Evolutionary conservation across 768 basidiomycete species (phyloP).

Genomic region (Boletus reticuloceps): DNA sequence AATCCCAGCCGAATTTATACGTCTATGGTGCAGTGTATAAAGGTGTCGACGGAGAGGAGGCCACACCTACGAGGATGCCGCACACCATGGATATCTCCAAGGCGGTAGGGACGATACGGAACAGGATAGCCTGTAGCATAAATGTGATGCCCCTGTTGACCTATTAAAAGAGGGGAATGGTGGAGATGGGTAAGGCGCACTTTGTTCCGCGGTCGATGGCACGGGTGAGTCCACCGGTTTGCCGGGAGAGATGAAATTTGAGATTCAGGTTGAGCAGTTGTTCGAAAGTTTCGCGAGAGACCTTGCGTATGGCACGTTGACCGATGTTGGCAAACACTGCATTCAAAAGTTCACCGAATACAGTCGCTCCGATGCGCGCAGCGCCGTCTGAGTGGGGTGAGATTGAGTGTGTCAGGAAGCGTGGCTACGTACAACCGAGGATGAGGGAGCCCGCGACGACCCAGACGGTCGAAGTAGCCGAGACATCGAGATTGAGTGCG

Average conservation of each 20-base stretch:
- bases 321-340: constrained; percentile 96
- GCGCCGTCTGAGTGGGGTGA: constrained; percentile 64
- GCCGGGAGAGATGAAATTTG: constrained; percentile 87
- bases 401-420: background rate
- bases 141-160: constrained; percentile 87
- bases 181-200: constrained; percentile 40
- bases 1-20: constrained; percentile 97
- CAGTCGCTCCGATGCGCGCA: constrained; percentile 84
- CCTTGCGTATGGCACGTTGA: constrained; percentile 90
- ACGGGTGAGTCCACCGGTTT: constrained; percentile 93
- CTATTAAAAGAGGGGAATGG: background rate
- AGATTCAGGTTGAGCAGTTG: constrained; percentile 90
- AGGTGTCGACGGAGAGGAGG: background rate
- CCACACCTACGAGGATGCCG: constrained; percentile 78
- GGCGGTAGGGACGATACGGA: constrained; percentile 94
- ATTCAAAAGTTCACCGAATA: constrained; percentile 90
- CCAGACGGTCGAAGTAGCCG: constrained; percentile 78
- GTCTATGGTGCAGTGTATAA: constrained; percentile 49
- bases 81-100: constrained; percentile 96
- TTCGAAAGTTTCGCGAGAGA: constrained; percentile 93
- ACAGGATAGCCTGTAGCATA: constrained; percentile 87
- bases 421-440: constrained; percentile 72
- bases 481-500: constrained; percentile 79
- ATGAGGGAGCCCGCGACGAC: constrained; percentile 87
- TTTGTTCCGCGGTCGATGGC: constrained; percentile 99